Conservation (phyloP, 805 yeast genomes). For the Blastobotrys mokoenaii region DNA sequence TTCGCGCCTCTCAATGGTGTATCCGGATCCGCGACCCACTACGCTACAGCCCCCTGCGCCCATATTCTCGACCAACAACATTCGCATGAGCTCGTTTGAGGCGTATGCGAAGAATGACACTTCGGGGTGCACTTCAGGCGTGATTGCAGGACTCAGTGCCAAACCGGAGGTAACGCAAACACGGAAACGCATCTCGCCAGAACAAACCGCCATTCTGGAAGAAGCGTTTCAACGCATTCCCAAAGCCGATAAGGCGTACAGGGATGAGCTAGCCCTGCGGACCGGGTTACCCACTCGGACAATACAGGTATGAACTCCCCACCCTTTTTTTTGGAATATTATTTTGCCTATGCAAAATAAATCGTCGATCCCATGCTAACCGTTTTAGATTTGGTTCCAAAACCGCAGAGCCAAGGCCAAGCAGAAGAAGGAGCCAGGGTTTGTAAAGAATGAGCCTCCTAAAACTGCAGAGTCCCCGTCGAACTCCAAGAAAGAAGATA, state of each 20-base stretch:
- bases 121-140: constrained; percentile 7
- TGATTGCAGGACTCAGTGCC: constrained; percentile 4
- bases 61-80: constrained; percentile 5
- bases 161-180: constrained; percentile 7
- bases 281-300: constrained; percentile 79
- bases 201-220: constrained; percentile 46
- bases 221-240: constrained; percentile 63
- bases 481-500: constrained; percentile 1
- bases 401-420: constrained; percentile 50
- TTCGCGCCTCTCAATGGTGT: neutral
- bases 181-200: constrained; percentile 24
- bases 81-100: constrained; percentile 5
- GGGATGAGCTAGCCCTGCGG: constrained; percentile 59
- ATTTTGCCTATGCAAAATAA: too few relatives aligned
- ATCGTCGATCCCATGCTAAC: constrained; percentile 35
- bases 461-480: constrained; percentile 4
- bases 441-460: constrained; percentile 2
- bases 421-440: constrained; percentile 47
- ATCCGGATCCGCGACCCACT: constrained; percentile 1
- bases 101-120: constrained; percentile 6
- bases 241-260: constrained; percentile 63
- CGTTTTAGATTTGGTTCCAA: constrained; percentile 91
- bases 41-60: constrained; percentile 7
- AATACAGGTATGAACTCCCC: constrained; percentile 65
- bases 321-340: constrained; percentile 14